Evolutionary conservation across 352 stramenopile species (phyloP), one percentile per base, ranked within the genome.

Genomic region (Phytopythium chamaehyphon): DNA sequence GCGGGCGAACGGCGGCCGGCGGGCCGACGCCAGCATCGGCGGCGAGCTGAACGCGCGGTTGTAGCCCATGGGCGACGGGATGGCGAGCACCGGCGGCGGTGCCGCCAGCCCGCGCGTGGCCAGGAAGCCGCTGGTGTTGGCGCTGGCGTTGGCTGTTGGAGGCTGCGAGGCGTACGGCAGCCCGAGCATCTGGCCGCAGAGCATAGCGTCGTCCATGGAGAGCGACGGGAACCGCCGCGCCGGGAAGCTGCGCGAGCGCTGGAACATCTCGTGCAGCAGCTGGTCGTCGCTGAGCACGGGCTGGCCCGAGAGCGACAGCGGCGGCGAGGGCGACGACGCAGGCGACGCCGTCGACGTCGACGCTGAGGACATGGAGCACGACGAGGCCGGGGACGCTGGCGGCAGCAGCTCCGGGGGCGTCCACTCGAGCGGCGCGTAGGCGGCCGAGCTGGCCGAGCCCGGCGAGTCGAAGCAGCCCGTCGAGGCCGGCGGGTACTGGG

Each of bases 201-300:
- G 21, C 33, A 53, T 22, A 6, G 47, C 47, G 47, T 53, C 47
- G 47, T 53, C 47, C 33, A 53, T 43, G 12, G 47, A 53, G 47
- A 53, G 47, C 47, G 47, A 53, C 33, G 31, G 47, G 47, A 53
- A 53, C n/a, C 47, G 47, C 3, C 6, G 59, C 55, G 19, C 40
- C 26, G 23, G 28, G 28, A 61, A 51, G 12, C 59, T 55, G 55
- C 66, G 59, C 44, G 71, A 70, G 36, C 70, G 62, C 48, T 72
- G 66, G 51, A 76, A 76, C 44, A 76, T 72, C 44, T 76, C 62
- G 40, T 76, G 59, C 38, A 76, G 56, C 36, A 76, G 68, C 11
- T 76, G 59, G 24, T 76, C 66, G 54, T 76, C 66, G 33, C 62
- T 76, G 5, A 75, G 62, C 31, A 53, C 47, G 1, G 47, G 47